Conservation (phyloP, 2,329 filamentous ascomycete species). For the Penicillium palitans region DNA sequence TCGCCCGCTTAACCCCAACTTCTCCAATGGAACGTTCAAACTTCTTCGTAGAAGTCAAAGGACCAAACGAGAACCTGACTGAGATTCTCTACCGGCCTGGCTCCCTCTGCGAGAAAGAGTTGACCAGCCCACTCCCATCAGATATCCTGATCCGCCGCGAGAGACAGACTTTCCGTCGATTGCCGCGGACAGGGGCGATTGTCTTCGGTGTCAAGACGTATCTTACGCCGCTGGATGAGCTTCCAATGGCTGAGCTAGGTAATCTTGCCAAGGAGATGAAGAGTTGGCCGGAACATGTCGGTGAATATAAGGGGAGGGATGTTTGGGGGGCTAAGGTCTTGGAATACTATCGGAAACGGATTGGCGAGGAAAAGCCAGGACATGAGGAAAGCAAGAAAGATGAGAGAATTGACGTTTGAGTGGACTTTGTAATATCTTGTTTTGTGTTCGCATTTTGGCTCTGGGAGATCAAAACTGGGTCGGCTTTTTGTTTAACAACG, state of each 20-base stretch:
- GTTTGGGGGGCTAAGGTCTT: constrained; percentile 46
- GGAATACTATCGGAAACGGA: constrained; percentile 37
- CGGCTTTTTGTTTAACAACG: constrained; percentile 8
- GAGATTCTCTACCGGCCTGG: constrained; percentile 50
- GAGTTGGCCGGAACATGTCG: constrained; percentile 49
- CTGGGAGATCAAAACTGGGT: constrained; percentile 12
- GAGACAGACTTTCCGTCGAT: constrained; percentile 51
- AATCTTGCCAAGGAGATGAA: constrained; percentile 47
- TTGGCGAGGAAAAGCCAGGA: constrained; percentile 1
- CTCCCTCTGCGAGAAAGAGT: constrained; percentile 40
- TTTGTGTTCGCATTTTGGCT: constrained; percentile 4
- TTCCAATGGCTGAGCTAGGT: constrained; percentile 43
- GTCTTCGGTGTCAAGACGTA: constrained; percentile 54
- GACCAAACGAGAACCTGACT: constrained; percentile 37
- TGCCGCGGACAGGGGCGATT: constrained; percentile 48
- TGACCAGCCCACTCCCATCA: constrained; percentile 35
- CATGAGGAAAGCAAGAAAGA: constrained; percentile 4
- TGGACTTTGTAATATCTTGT: neutral
- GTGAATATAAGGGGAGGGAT: constrained; percentile 47
- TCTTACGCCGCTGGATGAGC: constrained; percentile 43
- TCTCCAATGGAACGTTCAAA: constrained; percentile 52
- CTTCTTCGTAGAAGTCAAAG: constrained; percentile 53
- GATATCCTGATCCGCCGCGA: constrained; percentile 52
- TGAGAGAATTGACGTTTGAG: constrained; percentile 16
- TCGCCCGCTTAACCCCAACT: constrained; percentile 46